Percentiles rank a stretch among this genome's conserved stretches.
Evolutionary conservation across 768 basidiomycete species (phyloP).

Genomic region (Lactifluus echinatus): DNA sequence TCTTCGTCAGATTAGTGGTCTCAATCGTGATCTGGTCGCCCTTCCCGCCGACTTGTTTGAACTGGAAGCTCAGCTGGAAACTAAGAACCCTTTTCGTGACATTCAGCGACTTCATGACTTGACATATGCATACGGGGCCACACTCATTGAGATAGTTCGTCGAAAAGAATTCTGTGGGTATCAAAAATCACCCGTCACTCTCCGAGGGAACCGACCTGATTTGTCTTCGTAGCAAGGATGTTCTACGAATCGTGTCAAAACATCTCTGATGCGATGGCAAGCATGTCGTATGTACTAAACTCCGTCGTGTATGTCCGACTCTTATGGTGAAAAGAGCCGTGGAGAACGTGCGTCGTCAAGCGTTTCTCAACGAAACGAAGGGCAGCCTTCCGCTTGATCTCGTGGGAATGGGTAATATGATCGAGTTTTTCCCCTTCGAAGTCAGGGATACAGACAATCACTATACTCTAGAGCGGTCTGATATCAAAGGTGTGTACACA

Average conservation of each 20-base stretch:
- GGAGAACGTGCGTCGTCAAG: constrained; percentile 73
- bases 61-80: constrained; percentile 63
- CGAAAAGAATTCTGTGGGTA: constrained; percentile 77
- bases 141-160: constrained; percentile 82
- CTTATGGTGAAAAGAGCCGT: constrained; percentile 38
- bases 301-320: background rate
- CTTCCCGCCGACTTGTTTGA: constrained; percentile 53
- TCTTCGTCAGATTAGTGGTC: constrained; percentile 63
- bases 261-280: constrained; percentile 79
- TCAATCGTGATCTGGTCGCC: constrained; percentile 75
- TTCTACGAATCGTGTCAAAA: constrained; percentile 72
- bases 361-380: constrained; percentile 75
- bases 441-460: constrained; percentile 38
- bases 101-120: constrained; percentile 82
- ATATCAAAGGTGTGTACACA: constrained; percentile 58
- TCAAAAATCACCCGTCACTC: background rate
- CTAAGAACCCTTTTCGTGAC: constrained; percentile 78
- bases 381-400: constrained; percentile 83
- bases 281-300: constrained; percentile 49
- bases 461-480: constrained; percentile 55
- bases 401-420: constrained; percentile 66
- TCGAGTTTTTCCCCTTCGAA: constrained; percentile 69
- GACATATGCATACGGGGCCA: constrained; percentile 86
- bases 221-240: constrained; percentile 48
- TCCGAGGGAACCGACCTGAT: background rate